Conservation (phyloP, 2,329 filamentous ascomycete genomes). For the Dendrostoma leiphaemia region DNA sequence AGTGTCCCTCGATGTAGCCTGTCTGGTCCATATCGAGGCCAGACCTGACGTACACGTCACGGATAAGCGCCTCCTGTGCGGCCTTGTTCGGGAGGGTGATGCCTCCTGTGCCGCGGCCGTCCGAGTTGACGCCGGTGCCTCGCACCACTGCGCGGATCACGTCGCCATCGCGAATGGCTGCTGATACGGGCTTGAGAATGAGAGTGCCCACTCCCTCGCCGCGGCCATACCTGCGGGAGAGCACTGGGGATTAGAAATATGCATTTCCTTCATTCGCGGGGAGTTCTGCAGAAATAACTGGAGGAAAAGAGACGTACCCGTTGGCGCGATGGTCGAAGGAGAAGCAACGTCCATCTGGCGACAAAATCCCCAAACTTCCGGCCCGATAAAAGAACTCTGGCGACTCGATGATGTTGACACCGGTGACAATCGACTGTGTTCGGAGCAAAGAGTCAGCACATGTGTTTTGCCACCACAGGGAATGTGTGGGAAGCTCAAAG, state of each 20-base stretch:
- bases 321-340: constrained; percentile 13
- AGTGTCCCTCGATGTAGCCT: constrained; percentile 27
- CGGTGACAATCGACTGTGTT: constrained; percentile 15
- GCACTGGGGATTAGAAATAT: too few species aligned
- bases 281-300: too few species aligned
- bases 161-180: constrained; percentile 33
- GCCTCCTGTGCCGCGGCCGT: constrained; percentile 35
- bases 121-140: constrained; percentile 33
- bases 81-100: constrained; percentile 33
- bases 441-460: background rate
- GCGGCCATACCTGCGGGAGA: constrained; percentile 29
- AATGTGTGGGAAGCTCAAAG: background rate
- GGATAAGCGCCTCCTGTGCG: constrained; percentile 23
- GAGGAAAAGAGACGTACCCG: too few species aligned
- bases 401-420: constrained; percentile 13
- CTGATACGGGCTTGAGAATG: constrained; percentile 34
- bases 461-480: background rate
- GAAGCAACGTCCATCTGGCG: constrained; percentile 12
- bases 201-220: constrained; percentile 37
- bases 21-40: constrained; percentile 20
- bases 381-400: constrained; percentile 27
- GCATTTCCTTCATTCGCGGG: too few species aligned
- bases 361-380: constrained; percentile 10
- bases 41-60: constrained; percentile 19
- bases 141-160: constrained; percentile 27